Base-by-base conservation (phyloP, 441 rosid genomes). In the Populus hybrid region DNA sequence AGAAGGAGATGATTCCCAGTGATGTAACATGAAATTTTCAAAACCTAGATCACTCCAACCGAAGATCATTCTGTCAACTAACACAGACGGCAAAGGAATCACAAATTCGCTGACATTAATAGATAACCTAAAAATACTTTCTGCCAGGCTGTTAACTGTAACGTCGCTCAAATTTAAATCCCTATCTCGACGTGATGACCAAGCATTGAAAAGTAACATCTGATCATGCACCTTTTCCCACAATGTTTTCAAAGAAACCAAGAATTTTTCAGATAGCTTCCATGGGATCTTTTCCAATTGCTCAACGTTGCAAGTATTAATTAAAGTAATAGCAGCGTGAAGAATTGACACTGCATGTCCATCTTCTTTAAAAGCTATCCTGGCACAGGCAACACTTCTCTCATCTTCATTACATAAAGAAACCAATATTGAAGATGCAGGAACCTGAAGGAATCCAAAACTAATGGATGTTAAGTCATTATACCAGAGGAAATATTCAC, bases 111-210 rank as follows among this genome's bases (percentile, higher is more conserved):
- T 33, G 16, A 16, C 50, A 65, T 38, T 80, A 16, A 80, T 80
- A 45, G 91, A 83, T 42, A 90, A 86, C 85, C 88, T 86, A 80
- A 89, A 90, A 77, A 87, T 79, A 83, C 89, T 72, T 81, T 89
- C 91, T 4, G 89, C 91, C 77, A 90, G 75, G 78, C 71, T 76
- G 63, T 79, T 86, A 33, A 84, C 69, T 16, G 79, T 81, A 64
- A 83, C 81, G 75, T 82, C 81, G 82, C 84, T 80, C 50, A 77
- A 26, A 74, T 74, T 74, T 16, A 74, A 80, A 28, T 82, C n/a
- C 36, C 42, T 56, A 68, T 73, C 80, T 78, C 63, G 73, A 71
- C 69, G 16, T 36, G 81, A 75, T 4, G 71, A 63, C 29, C 29
- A 76, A 80, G 79, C 50, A 61, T 71, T 71, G 21, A 67, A 77